A percentile compares a stretch with the other conserved stretches of the same genome.
Evolutionary conservation across 768 basidiomycete genomes (phyloP).

Genomic region (Termitomyces sp.): DNA sequence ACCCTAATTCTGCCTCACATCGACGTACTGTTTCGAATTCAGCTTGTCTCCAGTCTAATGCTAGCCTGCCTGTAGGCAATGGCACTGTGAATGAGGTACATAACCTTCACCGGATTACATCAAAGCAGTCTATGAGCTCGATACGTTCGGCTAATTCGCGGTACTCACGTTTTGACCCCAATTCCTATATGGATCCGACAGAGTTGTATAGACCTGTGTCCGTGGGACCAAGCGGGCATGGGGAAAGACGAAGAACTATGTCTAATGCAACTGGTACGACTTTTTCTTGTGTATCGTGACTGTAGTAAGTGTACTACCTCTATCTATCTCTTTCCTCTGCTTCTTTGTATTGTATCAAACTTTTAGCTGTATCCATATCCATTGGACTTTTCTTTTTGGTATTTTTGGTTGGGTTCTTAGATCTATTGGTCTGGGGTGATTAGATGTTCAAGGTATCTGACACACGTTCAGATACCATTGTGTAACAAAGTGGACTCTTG

Average conservation of each 20-base stretch:
- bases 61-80: not conserved
- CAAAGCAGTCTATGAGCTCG: conserved; percentile 9
- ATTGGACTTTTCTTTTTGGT: no score
- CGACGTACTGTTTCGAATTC: conserved; percentile 7
- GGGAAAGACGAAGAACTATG: not conserved
- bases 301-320: not conserved
- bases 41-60: not conserved
- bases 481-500: not conserved
- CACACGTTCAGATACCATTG: not conserved
- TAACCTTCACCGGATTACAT: conserved; percentile 3
- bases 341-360: not conserved
- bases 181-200: conserved; percentile 9
- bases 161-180: conserved; percentile 6
- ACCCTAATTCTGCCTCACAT: not conserved
- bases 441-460: not conserved
- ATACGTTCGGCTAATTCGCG: conserved; percentile 5
- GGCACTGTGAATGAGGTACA: not conserved
- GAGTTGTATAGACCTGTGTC: not conserved
- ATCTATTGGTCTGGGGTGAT: no score
- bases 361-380: not conserved
- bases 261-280: conserved; percentile 4
- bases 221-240: not conserved
- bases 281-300: not conserved
- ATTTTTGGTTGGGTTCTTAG: no score
- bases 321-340: not conserved